Base-by-base conservation (phyloP, 495 filamentous ascomycete species). In the Aspergillus affinis region DNA sequence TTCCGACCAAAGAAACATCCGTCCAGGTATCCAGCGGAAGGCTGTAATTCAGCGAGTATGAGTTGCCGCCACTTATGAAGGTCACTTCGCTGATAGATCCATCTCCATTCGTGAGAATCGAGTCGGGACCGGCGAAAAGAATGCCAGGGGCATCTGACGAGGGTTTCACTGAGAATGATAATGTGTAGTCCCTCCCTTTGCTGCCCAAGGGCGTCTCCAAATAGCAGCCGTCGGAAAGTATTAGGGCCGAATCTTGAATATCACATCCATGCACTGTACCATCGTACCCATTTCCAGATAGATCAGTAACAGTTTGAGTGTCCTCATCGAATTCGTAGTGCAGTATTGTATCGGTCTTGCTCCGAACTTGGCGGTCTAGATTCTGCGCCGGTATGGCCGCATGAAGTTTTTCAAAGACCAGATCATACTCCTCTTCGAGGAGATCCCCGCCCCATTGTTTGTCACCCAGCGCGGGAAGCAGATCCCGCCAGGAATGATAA, bases 391-490 rank as follows among this genome's bases (percentile, higher is more conserved):
- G 81, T 8, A 77, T 67, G 1, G 52, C 58, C 0, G 72, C 61
- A 20, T 74, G 75, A 3, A 84, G 67, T 4, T 57, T 56, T 7
- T 70, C 57, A 52, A 81, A 79, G 7, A 74, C 68, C 8, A 58
- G 47, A 0, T 60, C 23, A 60, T 78, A 82, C 46, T 81, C 79
- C 0, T 62, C 41, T 29, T 72, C 71, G 0, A 66, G 65, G 10
- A 82, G 64, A 27, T 75, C 69, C 0, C 81, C 80, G 23, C 81
- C 80, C 80, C 81, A 84, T 61, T 84, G 81, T 67, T 84, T 84
- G 63, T 84, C 81, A 13, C 69, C 78, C 7, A 84, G 65, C 6
- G 81, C 80, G 3, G 81, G 79, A 12, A 82, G 70, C 1, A 73
- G 72, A 30, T 80, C 68, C 15, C 74, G 71, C 73, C 75, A 79